Evolutionary conservation across 1,284 basidiomycete species (phyloP).

Genomic region (Rhodofomes roseus): DNA sequence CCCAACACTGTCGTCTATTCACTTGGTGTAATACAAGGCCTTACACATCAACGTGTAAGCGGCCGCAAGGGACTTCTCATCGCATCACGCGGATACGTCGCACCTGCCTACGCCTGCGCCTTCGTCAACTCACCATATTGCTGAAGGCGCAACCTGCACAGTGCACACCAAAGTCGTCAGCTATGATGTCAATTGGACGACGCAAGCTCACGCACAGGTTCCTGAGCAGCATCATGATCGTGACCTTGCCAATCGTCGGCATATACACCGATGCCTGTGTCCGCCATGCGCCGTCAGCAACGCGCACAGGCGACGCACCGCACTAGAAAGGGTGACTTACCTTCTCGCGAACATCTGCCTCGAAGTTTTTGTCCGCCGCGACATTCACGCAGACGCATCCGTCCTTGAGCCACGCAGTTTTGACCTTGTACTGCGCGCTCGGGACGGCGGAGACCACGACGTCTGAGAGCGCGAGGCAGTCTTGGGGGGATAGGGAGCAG

Average conservation of each 20-base stretch:
- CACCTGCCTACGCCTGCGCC: neutral
- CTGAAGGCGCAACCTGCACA: constrained; percentile 65
- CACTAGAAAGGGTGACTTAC: constrained; percentile 36
- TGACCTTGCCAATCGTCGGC: constrained; percentile 94
- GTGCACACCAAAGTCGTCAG: neutral
- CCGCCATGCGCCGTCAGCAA: neutral
- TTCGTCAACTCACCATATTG: constrained; percentile 50
- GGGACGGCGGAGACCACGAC: constrained; percentile 93
- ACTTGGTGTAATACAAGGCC: constrained; percentile 7
- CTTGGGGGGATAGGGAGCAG: constrained; percentile 61
- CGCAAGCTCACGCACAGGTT: constrained; percentile 63
- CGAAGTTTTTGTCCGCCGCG: constrained; percentile 95
- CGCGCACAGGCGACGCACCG: neutral
- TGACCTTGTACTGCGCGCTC: constrained; percentile 82
- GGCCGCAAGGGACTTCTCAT: neutral
- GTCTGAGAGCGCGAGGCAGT: constrained; percentile 80
- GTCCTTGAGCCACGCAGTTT: constrained; percentile 87
- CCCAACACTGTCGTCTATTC: constrained; percentile 1
- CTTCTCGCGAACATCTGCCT: constrained; percentile 88
- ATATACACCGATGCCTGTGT: constrained; percentile 87
- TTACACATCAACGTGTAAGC: neutral
- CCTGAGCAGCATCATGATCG: constrained; percentile 93
- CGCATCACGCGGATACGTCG: neutral
- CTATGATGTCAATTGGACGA: neutral
- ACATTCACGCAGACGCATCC: constrained; percentile 94